These are phyloP conservation scores for Paracoccidioides brasiliensis DNA, from an alignment of 2,329 filamentous ascomycete species.

Conservation along the genomic window DNA sequence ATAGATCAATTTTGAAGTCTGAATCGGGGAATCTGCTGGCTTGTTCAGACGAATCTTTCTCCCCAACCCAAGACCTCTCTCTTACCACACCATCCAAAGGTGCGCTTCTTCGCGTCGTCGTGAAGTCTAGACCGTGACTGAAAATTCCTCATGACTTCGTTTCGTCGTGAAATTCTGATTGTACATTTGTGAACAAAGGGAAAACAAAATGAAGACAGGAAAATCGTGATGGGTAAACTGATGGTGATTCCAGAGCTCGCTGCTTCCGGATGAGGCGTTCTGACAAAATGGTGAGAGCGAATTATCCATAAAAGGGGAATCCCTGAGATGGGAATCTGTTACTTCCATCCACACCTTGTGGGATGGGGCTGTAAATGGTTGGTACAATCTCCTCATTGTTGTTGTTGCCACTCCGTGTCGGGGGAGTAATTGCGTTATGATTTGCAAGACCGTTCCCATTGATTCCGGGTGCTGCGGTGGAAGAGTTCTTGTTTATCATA, in stretches of 20 bases:
- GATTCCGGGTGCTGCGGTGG: background rate
- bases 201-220: conserved; percentile 1
- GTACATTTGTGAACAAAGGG: conserved; percentile 1
- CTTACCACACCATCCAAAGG: background rate
- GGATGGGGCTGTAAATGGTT: conserved; percentile 20
- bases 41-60: too few species aligned
- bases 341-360: conserved; percentile 15
- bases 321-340: conserved; percentile 3
- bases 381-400: conserved; percentile 14
- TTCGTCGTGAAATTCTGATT: conserved; percentile 3
- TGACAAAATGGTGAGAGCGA: background rate
- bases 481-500: background rate
- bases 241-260: background rate
- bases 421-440: too few species aligned
- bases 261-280: background rate
- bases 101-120: background rate
- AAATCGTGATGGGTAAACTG: background rate
- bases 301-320: conserved; percentile 1
- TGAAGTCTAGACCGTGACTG: too few species aligned
- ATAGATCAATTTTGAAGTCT: too few species aligned
- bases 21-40: too few species aligned
- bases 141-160: conserved; percentile 2
- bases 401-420: background rate
- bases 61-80: background rate
- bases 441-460: background rate